phyloP scores from a whole-genome alignment of 495 filamentous ascomycete genomes.

The Penicillium atrosanguineum region DNA sequence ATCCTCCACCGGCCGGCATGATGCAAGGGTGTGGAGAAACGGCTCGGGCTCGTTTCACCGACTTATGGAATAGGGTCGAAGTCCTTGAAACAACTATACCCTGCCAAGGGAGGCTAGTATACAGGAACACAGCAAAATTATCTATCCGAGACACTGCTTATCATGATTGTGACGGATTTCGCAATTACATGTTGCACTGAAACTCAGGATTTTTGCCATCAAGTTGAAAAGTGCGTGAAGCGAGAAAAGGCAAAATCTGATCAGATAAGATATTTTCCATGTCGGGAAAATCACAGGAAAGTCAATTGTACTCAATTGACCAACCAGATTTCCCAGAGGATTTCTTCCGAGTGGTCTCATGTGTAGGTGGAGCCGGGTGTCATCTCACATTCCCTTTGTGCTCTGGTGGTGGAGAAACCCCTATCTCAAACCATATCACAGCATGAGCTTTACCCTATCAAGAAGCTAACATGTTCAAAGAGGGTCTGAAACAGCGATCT shows the following conservation, averaged over 20 bases:
- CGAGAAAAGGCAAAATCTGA: not conserved
- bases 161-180: not conserved
- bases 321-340: not conserved
- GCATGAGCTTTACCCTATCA: not conserved
- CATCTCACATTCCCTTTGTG: not conserved
- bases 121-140: no score
- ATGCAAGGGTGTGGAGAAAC: conserved; percentile 5
- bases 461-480: not conserved
- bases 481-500: not conserved
- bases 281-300: not conserved
- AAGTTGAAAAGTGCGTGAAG: not conserved
- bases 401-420: not conserved
- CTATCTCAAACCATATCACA: not conserved
- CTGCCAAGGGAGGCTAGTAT: not conserved
- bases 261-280: conserved; percentile 2
- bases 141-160: not conserved
- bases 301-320: not conserved
- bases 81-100: not conserved
- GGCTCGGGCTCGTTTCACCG: conserved; percentile 3
- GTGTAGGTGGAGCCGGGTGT: not conserved
- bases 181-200: not conserved
- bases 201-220: not conserved
- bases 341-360: conserved; percentile 3
- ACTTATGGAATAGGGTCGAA: not conserved
- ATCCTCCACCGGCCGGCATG: conserved; percentile 1